Conservation (phyloP, 1,139 yeast species). For the Nakaseomyces sp. region DNA sequence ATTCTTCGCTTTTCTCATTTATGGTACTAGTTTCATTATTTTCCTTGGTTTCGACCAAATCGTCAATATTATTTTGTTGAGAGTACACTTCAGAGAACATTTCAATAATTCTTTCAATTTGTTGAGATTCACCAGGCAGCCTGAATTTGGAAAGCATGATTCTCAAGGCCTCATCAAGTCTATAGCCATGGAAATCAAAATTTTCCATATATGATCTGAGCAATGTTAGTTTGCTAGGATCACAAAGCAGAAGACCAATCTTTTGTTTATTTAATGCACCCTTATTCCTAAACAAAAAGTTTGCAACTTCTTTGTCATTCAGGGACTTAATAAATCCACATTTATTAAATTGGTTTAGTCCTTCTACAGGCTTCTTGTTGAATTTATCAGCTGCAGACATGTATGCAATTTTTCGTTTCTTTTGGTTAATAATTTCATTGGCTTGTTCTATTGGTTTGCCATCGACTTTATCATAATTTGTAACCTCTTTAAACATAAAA, state of each 20-base stretch:
- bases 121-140: conserved; percentile 94
- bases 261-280: conserved; percentile 75
- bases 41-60: neutral
- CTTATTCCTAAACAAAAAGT: conserved; percentile 66
- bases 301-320: conserved; percentile 54
- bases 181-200: conserved; percentile 62
- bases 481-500: conserved; percentile 57
- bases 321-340: conserved; percentile 54
- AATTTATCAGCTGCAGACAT: conserved; percentile 63
- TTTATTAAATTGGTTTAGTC: conserved; percentile 51
- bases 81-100: conserved; percentile 75
- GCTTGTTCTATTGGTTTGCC: conserved; percentile 10
- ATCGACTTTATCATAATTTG: conserved; percentile 22
- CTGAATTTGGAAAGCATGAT: conserved; percentile 75
- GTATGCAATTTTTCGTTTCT: conserved; percentile 61
- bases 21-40: neutral
- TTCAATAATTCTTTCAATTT: conserved; percentile 83
- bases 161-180: conserved; percentile 89
- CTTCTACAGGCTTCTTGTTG: conserved; percentile 68
- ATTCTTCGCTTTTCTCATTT: neutral
- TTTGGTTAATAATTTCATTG: conserved; percentile 29
- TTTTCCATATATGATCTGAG: conserved; percentile 55
- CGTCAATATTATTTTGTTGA: conserved; percentile 35
- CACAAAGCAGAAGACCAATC: conserved; percentile 76
- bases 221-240: conserved; percentile 54